Conservation (phyloP, 179 eudicot species). For the Patellifolia procumbens region DNA sequence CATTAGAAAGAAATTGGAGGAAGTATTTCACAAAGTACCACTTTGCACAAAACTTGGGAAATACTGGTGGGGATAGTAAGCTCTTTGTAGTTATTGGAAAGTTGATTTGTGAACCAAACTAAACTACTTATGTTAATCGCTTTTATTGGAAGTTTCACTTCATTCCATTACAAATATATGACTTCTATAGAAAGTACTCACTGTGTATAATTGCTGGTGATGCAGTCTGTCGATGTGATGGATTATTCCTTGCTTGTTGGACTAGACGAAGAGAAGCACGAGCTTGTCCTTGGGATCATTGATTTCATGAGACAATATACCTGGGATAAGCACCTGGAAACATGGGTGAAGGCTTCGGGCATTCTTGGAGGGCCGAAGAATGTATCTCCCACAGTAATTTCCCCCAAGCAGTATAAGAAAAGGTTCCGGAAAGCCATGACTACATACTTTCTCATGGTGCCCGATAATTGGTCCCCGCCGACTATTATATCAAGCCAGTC, state of each 20-base stretch:
- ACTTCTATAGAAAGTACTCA: no score
- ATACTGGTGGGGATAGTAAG: not conserved
- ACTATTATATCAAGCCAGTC: slow-evolving; percentile 43
- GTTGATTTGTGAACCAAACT: not conserved
- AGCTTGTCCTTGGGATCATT: slow-evolving; percentile 89
- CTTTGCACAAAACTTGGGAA: not conserved
- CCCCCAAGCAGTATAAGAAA: slow-evolving; percentile 89
- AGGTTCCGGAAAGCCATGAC: slow-evolving; percentile 97
- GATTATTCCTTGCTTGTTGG: slow-evolving; percentile 92
- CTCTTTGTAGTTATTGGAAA: not conserved
- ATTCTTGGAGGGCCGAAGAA: slow-evolving; percentile 91
- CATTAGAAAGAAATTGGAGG: no score
- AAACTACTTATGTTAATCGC: not conserved
- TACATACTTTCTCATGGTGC: slow-evolving; percentile 87
- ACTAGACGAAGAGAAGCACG: slow-evolving; percentile 87
- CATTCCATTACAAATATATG: not conserved
- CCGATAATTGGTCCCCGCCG: slow-evolving; percentile 90
- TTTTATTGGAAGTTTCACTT: no score
- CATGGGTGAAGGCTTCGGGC: slow-evolving; percentile 95
- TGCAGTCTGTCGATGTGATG: slow-evolving; percentile 93
- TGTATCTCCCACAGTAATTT: slow-evolving; percentile 82
- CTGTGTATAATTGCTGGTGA: not conserved
- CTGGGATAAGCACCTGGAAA: slow-evolving; percentile 98
- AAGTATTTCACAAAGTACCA: not conserved
- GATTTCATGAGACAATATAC: slow-evolving; percentile 99